phyloP scores from a whole-genome alignment of 345 rosid species.

The Euphorbia tirucalli region DNA sequence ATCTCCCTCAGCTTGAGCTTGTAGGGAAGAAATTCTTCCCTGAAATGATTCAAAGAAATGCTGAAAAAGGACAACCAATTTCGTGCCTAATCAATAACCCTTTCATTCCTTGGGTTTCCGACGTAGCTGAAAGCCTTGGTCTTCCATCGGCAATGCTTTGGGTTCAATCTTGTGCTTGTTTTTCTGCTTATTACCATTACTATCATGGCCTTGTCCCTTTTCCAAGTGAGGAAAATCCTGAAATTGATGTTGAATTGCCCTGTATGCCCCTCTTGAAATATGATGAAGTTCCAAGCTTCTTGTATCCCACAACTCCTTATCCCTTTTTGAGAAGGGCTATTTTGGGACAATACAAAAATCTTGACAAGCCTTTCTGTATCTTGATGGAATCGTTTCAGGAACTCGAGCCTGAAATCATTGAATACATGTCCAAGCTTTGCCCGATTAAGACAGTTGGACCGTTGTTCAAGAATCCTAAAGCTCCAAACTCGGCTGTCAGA shows the following conservation, averaged over 20 bases:
- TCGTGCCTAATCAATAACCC: conserved; percentile 83
- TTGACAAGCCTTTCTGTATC: conserved; percentile 63
- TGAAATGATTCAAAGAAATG: conserved; percentile 42
- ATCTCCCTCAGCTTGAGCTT: conserved; percentile 49
- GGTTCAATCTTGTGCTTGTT: conserved; percentile 90
- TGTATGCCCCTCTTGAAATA: conserved; percentile 61
- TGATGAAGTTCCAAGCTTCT: conserved; percentile 84
- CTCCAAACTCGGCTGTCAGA: conserved; percentile 29
- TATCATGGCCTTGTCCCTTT: conserved; percentile 52
- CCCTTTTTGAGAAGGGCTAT: conserved; percentile 45
- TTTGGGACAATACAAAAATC: conserved; percentile 53
- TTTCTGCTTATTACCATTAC: conserved; percentile 65
- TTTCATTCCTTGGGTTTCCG: conserved; percentile 87
- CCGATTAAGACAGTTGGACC: conserved; percentile 59
- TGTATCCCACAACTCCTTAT: conserved; percentile 54
- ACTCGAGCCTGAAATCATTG: conserved; percentile 63
- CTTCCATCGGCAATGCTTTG: conserved; percentile 86
- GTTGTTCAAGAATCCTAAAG: conserved; percentile 48
- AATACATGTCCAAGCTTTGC: conserved; percentile 54
- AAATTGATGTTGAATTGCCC: conserved; percentile 64
- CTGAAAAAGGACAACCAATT: conserved; percentile 58
- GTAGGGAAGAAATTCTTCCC: conserved; percentile 47
- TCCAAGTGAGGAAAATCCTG: conserved; percentile 53
- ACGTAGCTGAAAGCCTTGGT: conserved; percentile 63
- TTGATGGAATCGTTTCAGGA: conserved; percentile 70